A percentile compares a stretch with the other conserved stretches of the same genome.
phyloP scores from a whole-genome alignment of 2,329 filamentous ascomycete species.

The Tolypocladium guangdongense region DNA sequence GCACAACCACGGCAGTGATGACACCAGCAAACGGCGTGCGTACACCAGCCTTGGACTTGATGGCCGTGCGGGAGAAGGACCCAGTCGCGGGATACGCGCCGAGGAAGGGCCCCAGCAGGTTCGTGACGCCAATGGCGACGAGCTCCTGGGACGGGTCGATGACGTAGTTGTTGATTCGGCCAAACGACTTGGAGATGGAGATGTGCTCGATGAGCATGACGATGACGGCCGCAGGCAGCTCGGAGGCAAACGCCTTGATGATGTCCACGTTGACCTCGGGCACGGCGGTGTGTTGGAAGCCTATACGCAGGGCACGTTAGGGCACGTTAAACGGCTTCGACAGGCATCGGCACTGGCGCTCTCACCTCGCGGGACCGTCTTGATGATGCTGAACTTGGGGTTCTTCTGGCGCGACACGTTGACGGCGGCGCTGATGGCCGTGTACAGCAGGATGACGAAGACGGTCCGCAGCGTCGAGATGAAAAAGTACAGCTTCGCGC shows the following conservation, averaged over 20 bases:
- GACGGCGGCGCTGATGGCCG: slow-evolving; percentile 61
- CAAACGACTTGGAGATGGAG: slow-evolving; percentile 73
- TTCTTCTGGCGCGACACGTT: slow-evolving; percentile 49
- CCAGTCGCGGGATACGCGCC: slow-evolving; percentile 80
- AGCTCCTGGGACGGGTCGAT: slow-evolving; percentile 73
- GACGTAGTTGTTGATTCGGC: slow-evolving; percentile 69
- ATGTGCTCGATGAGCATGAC: slow-evolving; percentile 75
- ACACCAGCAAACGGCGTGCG: slow-evolving; percentile 78
- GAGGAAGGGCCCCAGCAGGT: slow-evolving; percentile 66
- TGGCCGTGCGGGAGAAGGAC: slow-evolving; percentile 82
- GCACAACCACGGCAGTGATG: slow-evolving; percentile 70
- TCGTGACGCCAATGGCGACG: slow-evolving; percentile 65
- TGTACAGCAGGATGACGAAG: slow-evolving; percentile 74
- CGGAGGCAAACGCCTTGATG: slow-evolving; percentile 49
- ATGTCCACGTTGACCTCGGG: slow-evolving; percentile 50
- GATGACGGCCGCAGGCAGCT: slow-evolving; percentile 65
- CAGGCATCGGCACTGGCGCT: not conserved
- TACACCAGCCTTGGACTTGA: slow-evolving; percentile 89
- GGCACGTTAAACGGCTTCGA: not conserved
- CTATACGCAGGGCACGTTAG: slow-evolving; percentile 16
- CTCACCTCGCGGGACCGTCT: slow-evolving; percentile 56
- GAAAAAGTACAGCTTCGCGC: slow-evolving; percentile 67
- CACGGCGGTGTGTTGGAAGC: slow-evolving; percentile 60
- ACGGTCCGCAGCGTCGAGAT: slow-evolving; percentile 65
- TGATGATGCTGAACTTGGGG: slow-evolving; percentile 53